Evolutionary conservation across 805 yeast species (phyloP), one percentile per base, ranked within the genome.

Genomic region (Candida taoyuanica): DNA sequence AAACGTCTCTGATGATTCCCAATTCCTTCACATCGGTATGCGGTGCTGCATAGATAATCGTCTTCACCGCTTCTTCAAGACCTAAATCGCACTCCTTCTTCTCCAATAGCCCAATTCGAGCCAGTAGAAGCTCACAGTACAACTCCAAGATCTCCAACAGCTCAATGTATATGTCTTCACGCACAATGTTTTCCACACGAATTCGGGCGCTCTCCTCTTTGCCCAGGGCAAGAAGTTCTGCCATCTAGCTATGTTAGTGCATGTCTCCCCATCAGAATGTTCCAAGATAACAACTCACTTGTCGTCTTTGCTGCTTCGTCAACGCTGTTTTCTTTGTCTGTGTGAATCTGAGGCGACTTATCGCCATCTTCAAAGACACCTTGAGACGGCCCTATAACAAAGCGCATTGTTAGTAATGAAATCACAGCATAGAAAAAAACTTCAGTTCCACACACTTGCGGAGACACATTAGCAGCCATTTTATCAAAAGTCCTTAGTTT

Each of bases 201-300:
- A 86, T 86, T 39, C 73, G 73, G 9, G 96, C 96, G 50, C 88
- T 84, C 35, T 81, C 79, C 45, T 85, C 89, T 53, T 85, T 86
- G 6, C 86, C 87, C 30, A 67, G 69, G 7, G 71, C 66, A 36
- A 87, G 64, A 9, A 86, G 63, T 33, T 83, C 88, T 2, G 95
- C 94, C 73, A 37, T 69, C 71, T 44, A 27, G 16, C n/a, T 9
- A 29, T 17, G 8, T 2, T 15, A 12, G 21, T 5, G 14, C 18
- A 7, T 14, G 16, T 28, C 9, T 15, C 5, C 7, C 14, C 14
- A 14, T 15, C 28, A 15, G 11, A 28, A 15, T 12, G n/a, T 25
- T 6, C 16, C 7, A 11, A 9, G 2, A 20, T 2, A n/a, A 7
- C 0, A 3, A 50, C 56, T 25, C 33, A 64, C 63, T 14, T 58